phyloP scores from a whole-genome alignment of 306 rosid species.

The Vachellia collinsii region DNA sequence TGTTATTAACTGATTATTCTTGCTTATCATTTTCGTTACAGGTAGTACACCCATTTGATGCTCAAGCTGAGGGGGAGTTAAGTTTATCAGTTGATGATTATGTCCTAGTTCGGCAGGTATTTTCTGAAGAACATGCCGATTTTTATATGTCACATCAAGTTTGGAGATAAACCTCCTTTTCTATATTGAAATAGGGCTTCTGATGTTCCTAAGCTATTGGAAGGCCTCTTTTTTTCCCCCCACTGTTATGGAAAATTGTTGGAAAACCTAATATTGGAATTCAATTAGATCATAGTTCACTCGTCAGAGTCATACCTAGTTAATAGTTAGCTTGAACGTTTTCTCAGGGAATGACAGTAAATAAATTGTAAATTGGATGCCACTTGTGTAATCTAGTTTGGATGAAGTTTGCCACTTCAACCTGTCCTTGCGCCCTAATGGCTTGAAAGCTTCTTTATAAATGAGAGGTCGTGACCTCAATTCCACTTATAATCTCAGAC shows the following conservation, averaged over 20 bases:
- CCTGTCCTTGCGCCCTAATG: neutral
- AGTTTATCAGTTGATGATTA: conserved; percentile 75
- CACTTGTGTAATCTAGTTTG: neutral
- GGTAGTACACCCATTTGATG: conserved; percentile 92
- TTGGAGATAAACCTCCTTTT: conserved; percentile 1
- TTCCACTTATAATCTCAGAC: too few species aligned
- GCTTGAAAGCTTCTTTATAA: too few species aligned
- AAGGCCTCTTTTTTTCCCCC: neutral
- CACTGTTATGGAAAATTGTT: neutral
- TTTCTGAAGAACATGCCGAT: conserved; percentile 8
- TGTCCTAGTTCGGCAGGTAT: conserved; percentile 87
- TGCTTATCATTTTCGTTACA: conserved; percentile 39
- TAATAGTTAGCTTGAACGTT: neutral
- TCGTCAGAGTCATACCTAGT: neutral
- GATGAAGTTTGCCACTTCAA: neutral
- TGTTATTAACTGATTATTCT: conserved; percentile 27
- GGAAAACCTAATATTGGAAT: neutral
- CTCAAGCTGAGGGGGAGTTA: conserved; percentile 85
- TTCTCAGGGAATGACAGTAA: neutral
- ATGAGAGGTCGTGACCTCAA: neutral
- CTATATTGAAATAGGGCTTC: neutral
- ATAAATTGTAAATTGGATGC: neutral
- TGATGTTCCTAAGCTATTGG: neutral
- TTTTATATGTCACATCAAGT: conserved; percentile 9
- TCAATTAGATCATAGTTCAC: neutral